phyloP scores from a whole-genome alignment of 2,329 filamentous ascomycete species.

The Aspergillus aculeatinus region DNA sequence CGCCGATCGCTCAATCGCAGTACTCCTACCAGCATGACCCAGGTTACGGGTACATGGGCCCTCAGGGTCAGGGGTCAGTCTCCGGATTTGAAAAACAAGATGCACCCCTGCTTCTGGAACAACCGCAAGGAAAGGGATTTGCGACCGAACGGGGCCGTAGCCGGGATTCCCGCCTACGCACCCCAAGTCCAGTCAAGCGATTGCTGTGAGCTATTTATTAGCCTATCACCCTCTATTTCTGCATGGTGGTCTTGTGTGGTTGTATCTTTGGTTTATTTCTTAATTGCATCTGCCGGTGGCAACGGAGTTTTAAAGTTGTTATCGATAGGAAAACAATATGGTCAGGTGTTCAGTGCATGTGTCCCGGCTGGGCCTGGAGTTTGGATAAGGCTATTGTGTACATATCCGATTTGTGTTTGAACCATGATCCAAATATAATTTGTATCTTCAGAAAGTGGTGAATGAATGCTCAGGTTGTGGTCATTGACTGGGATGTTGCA shows the following conservation, averaged over 20 bases:
- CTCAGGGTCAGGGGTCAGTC: constrained; percentile 16
- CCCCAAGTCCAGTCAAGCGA: constrained; percentile 39
- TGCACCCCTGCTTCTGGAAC: constrained; percentile 31
- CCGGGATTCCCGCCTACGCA: constrained; percentile 34
- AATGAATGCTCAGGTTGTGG: too few species aligned
- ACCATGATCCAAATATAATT: too few species aligned
- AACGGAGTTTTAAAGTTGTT: not conserved
- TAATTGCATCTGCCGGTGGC: not conserved
- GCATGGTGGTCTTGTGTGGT: not conserved
- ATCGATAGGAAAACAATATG: not conserved
- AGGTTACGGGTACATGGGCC: constrained; percentile 27
- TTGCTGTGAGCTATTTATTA: not conserved
- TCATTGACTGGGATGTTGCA: too few species aligned
- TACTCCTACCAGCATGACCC: constrained; percentile 28
- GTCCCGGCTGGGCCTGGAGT: not conserved
- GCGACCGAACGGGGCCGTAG: constrained; percentile 33
- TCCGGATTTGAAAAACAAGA: constrained; percentile 28
- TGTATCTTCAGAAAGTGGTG: too few species aligned
- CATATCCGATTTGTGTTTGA: not conserved
- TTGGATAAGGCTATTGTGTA: not conserved
- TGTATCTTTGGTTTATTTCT: not conserved
- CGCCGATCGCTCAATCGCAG: constrained; percentile 24
- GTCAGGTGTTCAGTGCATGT: not conserved
- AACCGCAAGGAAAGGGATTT: constrained; percentile 30
- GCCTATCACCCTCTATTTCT: not conserved